Evolutionary conservation across 2,329 filamentous ascomycete genomes (phyloP), one percentile per base, ranked within the genome.

Genomic region (Colletotrichum truncatum): DNA sequence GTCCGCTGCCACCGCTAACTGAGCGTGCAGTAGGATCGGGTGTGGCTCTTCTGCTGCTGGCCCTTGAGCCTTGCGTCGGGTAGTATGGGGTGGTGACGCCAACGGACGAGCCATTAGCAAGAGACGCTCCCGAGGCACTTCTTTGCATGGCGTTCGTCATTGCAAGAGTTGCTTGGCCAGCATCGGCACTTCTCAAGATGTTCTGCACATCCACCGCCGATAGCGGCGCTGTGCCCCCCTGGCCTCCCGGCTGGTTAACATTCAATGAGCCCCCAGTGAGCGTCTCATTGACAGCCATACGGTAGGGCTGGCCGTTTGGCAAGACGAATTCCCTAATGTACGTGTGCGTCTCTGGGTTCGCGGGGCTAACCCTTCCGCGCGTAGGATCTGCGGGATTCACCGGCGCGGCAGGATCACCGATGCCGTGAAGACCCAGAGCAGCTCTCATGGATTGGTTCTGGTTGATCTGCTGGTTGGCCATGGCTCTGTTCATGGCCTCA

Each of bases 141-240:
- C 84, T 78, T 43, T 85, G 82, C 81, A 86, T 84, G 34, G 84
- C 81, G 68, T 78, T 77, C 2, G 81, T 77, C 76, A 82, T 80
- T 18, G 74, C 71, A 38, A 78, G 74, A 2, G 79, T 78, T 3
- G 81, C 80, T 68, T 84, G 80, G 32, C 73, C 77, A 23, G 79
- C 76, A 70, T 86, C 84, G 6, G 80, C 81, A 32, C 75, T 76
- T 28, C 82, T 80, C 10, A 85, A 70, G 28, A 84, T 80, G 57
- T 78, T 82, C 49, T 82, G 82, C 3, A 83, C 74, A 12, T 86
- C 84, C 23, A 74, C 71, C 3, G 79, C 73, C 11, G 81, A 80
- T 28, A 84, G 70, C 30, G 67, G 52, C 34, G 67, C 53, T 16
- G 57, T 52, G 32, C 38, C 51, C 6, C 12, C 45, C 30, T 59